These are phyloP conservation scores for Mrakia hoshinonis DNA, from an alignment of 768 basidiomycete species.

Conservation along the genomic window DNA sequence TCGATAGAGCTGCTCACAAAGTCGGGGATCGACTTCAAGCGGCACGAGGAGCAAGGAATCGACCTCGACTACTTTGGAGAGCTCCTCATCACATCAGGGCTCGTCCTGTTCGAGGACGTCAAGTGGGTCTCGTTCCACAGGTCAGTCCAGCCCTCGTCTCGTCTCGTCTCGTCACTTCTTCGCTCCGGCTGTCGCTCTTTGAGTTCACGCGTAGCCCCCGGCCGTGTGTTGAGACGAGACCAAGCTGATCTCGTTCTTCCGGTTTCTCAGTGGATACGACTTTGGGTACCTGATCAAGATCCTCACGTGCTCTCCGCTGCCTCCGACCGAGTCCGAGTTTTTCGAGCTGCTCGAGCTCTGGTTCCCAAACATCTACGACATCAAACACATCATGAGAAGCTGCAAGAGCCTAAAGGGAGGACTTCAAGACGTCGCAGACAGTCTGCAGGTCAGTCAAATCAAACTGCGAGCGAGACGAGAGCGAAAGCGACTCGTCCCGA, in stretches of 20 bases:
- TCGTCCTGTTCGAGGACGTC: constrained; percentile 78
- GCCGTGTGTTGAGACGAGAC: too few species aligned
- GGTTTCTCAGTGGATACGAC: constrained; percentile 73
- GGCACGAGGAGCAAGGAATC: constrained; percentile 87
- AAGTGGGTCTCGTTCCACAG: constrained; percentile 98
- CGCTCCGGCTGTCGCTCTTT: neutral
- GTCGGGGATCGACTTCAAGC: constrained; percentile 89
- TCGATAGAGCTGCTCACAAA: constrained; percentile 89
- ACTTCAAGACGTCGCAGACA: constrained; percentile 90
- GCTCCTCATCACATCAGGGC: constrained; percentile 87
- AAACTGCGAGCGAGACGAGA: neutral
- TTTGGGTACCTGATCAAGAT: constrained; percentile 98
- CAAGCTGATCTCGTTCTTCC: neutral
- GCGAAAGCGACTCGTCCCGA: neutral
- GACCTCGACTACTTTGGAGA: constrained; percentile 90
- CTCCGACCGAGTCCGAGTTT: constrained; percentile 79
- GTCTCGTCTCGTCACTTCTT: neutral
- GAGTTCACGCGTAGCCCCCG: neutral
- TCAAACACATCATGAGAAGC: constrained; percentile 89
- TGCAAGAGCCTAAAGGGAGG: constrained; percentile 77
- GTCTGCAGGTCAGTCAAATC: constrained; percentile 59
- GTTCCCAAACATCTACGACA: constrained; percentile 96
- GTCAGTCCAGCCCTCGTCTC: constrained; percentile 47
- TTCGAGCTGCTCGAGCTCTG: constrained; percentile 77
- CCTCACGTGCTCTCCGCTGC: constrained; percentile 66